Percentiles rank a stretch among this genome's conserved stretches.
These are phyloP conservation scores for Exophiala calicioides DNA, from an alignment of 2,329 filamentous ascomycete species.

Conservation along the genomic window DNA sequence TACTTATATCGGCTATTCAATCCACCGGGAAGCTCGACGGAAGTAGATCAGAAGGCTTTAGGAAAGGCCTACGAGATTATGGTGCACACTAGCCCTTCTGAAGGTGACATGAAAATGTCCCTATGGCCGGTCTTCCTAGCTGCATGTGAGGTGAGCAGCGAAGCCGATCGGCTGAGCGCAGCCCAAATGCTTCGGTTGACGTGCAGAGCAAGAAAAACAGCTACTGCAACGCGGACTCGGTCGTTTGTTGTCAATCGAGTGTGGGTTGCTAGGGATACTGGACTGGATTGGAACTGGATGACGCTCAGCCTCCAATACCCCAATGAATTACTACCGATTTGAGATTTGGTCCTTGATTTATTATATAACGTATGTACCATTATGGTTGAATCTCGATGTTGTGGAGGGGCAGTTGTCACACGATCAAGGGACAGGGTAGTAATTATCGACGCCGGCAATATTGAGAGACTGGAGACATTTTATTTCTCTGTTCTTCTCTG, in stretches of 20 bases:
- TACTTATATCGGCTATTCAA: conserved; percentile 35
- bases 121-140: conserved; percentile 37
- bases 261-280: conserved; percentile 34
- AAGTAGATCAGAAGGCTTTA: conserved; percentile 31
- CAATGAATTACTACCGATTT: conserved; percentile 36
- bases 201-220: conserved; percentile 31
- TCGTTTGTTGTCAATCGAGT: conserved; percentile 34
- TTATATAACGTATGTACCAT: too few relatives aligned
- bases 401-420: too few relatives aligned
- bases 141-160: conserved; percentile 33
- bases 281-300: conserved; percentile 37
- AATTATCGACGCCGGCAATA: too few relatives aligned
- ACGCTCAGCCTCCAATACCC: conserved; percentile 32
- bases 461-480: too few relatives aligned
- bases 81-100: conserved; percentile 29
- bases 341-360: too few relatives aligned
- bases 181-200: conserved; percentile 34
- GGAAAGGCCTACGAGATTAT: conserved; percentile 36
- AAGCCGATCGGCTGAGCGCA: conserved; percentile 31
- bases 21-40: conserved; percentile 27
- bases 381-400: too few relatives aligned
- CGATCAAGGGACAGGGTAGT: too few relatives aligned
- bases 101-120: conserved; percentile 34
- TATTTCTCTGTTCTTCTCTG: too few relatives aligned
- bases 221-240: conserved; percentile 33